A percentile compares a stretch with the other conserved stretches of the same genome.
Evolutionary conservation across 495 filamentous ascomycete genomes (phyloP).

Genomic region (Rostrohypoxylon terebratum): DNA sequence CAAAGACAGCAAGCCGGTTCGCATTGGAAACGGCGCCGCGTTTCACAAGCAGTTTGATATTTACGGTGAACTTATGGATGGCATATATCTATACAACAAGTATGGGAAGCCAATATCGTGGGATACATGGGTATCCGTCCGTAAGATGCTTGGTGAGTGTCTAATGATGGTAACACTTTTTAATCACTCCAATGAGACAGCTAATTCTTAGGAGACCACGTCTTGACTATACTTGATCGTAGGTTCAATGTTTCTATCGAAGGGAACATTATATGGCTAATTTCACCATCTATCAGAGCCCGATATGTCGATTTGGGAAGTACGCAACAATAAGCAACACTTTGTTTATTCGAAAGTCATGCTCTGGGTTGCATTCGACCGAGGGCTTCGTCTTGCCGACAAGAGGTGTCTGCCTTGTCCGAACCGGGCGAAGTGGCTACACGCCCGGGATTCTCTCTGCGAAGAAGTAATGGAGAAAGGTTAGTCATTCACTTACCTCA

Average conservation of each 20-base stretch:
- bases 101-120: constrained; percentile 79
- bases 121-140: constrained; percentile 73
- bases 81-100: constrained; percentile 81
- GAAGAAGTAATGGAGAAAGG: constrained; percentile 78
- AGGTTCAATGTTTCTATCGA: constrained; percentile 1
- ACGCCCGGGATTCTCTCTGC: constrained; percentile 70
- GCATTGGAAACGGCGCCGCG: constrained; percentile 80
- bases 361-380: constrained; percentile 81
- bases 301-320: constrained; percentile 85
- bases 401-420: constrained; percentile 77
- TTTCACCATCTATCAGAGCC: constrained; percentile 53
- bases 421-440: constrained; percentile 70
- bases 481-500: constrained; percentile 4
- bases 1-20: constrained; percentile 72
- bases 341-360: constrained; percentile 81
- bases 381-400: constrained; percentile 75
- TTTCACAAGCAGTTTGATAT: constrained; percentile 81
- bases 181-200: background rate
- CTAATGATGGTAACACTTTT: too few relatives aligned
- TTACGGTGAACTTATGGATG: constrained; percentile 81
- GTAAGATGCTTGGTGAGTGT: constrained; percentile 64
- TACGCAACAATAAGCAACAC: constrained; percentile 75
- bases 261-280: background rate
- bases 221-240: constrained; percentile 64
- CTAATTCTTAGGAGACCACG: constrained; percentile 56